Percentiles rank a stretch among this genome's conserved stretches.
Evolutionary conservation across 1,284 basidiomycete genomes (phyloP).

Genomic region (Schizopora paradoxa): DNA sequence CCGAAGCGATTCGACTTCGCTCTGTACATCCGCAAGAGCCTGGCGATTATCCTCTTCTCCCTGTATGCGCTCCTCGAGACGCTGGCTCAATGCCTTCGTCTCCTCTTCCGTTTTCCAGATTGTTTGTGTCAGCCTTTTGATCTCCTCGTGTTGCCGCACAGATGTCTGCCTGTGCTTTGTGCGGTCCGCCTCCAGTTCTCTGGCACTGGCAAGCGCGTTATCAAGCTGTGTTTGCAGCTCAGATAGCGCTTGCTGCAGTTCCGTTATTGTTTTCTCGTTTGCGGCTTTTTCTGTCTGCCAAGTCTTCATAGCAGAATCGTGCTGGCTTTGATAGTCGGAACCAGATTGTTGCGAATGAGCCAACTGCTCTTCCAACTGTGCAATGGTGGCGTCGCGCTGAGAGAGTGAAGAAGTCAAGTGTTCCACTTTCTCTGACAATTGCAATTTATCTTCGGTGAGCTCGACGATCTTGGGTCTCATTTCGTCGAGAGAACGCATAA

Average conservation of each 20-base stretch:
- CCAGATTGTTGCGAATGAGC: constrained; percentile 48
- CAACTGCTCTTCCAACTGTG: constrained; percentile 53
- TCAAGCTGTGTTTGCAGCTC: constrained; percentile 62
- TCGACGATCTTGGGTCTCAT: constrained; percentile 82
- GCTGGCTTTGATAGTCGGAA: constrained; percentile 39
- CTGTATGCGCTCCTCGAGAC: constrained; percentile 45
- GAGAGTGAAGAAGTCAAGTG: constrained; percentile 47
- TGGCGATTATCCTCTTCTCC: constrained; percentile 54
- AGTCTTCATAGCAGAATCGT: constrained; percentile 36
- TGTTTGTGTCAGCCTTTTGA: constrained; percentile 42
- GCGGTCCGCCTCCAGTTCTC: constrained; percentile 55
- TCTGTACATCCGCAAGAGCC: constrained; percentile 55
- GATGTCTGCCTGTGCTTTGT: constrained; percentile 49
- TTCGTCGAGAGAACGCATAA: constrained; percentile 75
- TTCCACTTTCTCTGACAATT: constrained; percentile 59
- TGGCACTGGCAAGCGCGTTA: constrained; percentile 42
- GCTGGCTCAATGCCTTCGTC: constrained; percentile 38
- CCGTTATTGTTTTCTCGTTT: constrained; percentile 43
- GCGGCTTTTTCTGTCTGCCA: constrained; percentile 47
- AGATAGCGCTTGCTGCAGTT: constrained; percentile 57
- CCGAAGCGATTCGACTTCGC: constrained; percentile 63
- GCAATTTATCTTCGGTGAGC: constrained; percentile 62
- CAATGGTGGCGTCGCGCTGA: constrained; percentile 51
- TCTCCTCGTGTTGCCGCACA: constrained; percentile 44
- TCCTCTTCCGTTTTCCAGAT: constrained; percentile 39